These are phyloP conservation scores for Medicago ruthenica DNA, from an alignment of 306 rosid species.

Conservation along the genomic window DNA sequence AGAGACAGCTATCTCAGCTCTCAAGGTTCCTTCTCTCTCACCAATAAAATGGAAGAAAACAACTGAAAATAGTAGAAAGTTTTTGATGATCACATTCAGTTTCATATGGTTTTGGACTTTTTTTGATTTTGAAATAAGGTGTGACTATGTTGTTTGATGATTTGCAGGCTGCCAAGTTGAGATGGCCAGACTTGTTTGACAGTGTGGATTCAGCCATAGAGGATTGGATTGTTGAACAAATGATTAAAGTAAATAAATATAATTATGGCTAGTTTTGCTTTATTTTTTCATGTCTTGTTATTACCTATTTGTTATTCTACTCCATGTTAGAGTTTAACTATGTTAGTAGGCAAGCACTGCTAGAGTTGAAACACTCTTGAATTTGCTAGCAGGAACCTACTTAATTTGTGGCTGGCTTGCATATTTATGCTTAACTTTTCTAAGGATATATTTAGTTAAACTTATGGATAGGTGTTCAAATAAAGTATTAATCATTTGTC, in stretches of 20 bases:
- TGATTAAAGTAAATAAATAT: conserved; percentile 49
- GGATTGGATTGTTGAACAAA: conserved; percentile 77
- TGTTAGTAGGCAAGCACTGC: too few species aligned
- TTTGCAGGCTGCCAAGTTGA: conserved; percentile 70
- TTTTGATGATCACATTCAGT: neutral
- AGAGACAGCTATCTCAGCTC: conserved; percentile 48
- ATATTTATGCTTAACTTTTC: too few species aligned
- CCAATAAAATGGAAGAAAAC: conserved; percentile 13
- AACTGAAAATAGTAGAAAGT: neutral
- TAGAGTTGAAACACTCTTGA: too few species aligned
- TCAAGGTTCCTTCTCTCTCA: conserved; percentile 41
- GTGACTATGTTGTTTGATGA: conserved; percentile 29
- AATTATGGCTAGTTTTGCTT: conserved; percentile 23
- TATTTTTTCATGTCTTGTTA: neutral
- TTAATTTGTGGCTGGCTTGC: too few species aligned
- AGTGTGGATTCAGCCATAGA: conserved; percentile 62
- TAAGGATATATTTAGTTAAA: too few species aligned
- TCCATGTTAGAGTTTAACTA: too few species aligned
- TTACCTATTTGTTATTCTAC: neutral
- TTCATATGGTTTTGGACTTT: conserved; percentile 2
- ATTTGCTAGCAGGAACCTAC: too few species aligned
- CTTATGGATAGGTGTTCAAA: too few species aligned
- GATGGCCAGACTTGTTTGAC: conserved; percentile 72
- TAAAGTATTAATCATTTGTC: too few species aligned
- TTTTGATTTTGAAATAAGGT: conserved; percentile 6